A percentile compares a stretch with the other conserved stretches of the same genome.
These are phyloP conservation scores for Mycogone perniciosa DNA, from an alignment of 2,329 filamentous ascomycete genomes.

Conservation along the genomic window DNA sequence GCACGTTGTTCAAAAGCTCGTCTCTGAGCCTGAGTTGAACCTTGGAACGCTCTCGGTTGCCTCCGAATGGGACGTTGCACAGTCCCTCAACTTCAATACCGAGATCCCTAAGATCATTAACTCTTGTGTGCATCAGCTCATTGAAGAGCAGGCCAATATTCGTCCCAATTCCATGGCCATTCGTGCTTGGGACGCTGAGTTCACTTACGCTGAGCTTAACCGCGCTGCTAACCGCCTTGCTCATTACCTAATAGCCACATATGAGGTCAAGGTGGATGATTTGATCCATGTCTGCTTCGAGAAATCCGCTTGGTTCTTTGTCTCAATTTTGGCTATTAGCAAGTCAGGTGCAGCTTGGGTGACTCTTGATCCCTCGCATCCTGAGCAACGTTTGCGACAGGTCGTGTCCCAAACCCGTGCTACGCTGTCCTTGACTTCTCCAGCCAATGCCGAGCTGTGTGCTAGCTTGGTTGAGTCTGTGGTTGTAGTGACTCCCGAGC, in stretches of 20 bases:
- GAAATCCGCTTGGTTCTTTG: conserved; percentile 15
- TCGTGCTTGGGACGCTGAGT: conserved; percentile 18
- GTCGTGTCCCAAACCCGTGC: conserved; percentile 5
- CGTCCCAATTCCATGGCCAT: conserved; percentile 6
- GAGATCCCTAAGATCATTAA: conserved; percentile 3
- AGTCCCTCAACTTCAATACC: conserved; percentile 4
- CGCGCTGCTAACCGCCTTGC: conserved; percentile 11
- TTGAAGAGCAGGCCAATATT: conserved; percentile 5
- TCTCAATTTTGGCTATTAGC: conserved; percentile 16
- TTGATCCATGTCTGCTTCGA: conserved; percentile 11
- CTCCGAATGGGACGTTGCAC: conserved; percentile 3
- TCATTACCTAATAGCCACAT: conserved; percentile 2
- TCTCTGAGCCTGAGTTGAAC: neutral
- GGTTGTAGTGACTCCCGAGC: neutral
- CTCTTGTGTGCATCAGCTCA: conserved; percentile 10
- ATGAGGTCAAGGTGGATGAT: conserved; percentile 14
- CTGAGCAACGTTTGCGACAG: conserved; percentile 5
- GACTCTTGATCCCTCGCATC: conserved; percentile 13
- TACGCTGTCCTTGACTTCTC: conserved; percentile 2
- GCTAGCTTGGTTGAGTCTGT: neutral
- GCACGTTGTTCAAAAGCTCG: conserved; percentile 5
- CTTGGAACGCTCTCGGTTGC: conserved; percentile 3
- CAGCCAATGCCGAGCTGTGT: neutral
- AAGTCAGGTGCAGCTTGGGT: conserved; percentile 15
- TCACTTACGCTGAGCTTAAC: conserved; percentile 33